Evolutionary conservation across 164 flowering plant genomes (phyloP).

Genomic region (Echeveria elegans): DNA sequence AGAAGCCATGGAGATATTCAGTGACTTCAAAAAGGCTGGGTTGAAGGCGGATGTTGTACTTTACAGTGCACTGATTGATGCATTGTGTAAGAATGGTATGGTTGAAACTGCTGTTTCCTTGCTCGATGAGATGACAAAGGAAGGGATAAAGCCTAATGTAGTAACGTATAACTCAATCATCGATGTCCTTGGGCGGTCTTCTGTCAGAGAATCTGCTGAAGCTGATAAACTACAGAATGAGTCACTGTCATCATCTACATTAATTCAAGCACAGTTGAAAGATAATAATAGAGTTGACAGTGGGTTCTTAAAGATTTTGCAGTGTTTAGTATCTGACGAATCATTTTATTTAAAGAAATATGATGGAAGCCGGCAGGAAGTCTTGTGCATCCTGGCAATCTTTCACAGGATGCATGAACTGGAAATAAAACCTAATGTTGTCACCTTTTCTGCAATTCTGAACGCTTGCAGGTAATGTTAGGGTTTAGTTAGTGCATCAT

Average conservation of each 20-base stretch:
- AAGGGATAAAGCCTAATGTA: conserved; percentile 87
- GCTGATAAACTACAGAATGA: conserved; percentile 15
- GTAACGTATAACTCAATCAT: conserved; percentile 94
- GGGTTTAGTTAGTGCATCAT: too few species aligned
- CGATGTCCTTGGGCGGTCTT: conserved; percentile 78
- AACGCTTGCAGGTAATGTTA: conserved; percentile 99
- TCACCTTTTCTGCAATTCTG: conserved; percentile 92
- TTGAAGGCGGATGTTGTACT: conserved; percentile 94
- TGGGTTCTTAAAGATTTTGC: conserved; percentile 49
- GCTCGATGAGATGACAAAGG: conserved; percentile 87
- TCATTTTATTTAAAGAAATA: conserved; percentile 26
- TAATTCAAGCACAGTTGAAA: conserved; percentile 12
- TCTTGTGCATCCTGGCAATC: conserved; percentile 56
- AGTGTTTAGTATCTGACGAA: conserved; percentile 51
- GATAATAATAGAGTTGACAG: conserved; percentile 22
- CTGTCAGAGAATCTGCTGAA: conserved; percentile 20
- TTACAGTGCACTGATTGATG: conserved; percentile 85
- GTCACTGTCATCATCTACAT: conserved; percentile 19
- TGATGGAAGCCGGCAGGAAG: conserved; percentile 36
- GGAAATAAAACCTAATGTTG: conserved; percentile 92
- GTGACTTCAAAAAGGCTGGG: conserved; percentile 69
- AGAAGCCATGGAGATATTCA: conserved; percentile 79
- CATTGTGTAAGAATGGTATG: conserved; percentile 84
- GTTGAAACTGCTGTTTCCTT: conserved; percentile 67
- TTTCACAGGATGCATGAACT: conserved; percentile 86